Evolutionary conservation across 495 filamentous ascomycete species (phyloP), one percentile per base, ranked within the genome.

Genomic region (Jackrogersella minutella): DNA sequence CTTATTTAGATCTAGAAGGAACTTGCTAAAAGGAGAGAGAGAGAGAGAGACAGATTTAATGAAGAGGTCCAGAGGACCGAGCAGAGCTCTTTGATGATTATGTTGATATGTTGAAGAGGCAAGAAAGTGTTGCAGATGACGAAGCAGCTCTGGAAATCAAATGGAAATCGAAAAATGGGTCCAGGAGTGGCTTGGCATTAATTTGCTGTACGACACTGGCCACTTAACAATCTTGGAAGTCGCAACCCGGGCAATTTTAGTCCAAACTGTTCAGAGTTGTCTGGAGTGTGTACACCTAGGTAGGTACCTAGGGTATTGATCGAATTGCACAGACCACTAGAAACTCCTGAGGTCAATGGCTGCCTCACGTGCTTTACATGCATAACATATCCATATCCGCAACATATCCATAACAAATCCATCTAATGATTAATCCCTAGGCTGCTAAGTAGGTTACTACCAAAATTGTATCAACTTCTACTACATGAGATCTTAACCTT

Each of bases 51-150:
- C 36, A 62, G 26, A 17, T n/a, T n/a, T n/a, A 31, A 10, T 34
- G 36, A 40, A 52, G 33, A 43, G 62, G 67, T 53, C 51, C 63
- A 47, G 41, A 47, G 63, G 63, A 66, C 68, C 62, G 21, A 66
- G 22, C 11, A 63, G 34, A 16, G 47, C 58, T 62, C 33, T 39
- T 57, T 28, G 66, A 56, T 54, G 57, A 66, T 58, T 28, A 53
- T 41, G 30, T 60, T 50, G 31, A 39, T n/a, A n/a, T 30, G 26
- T 30, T 5, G 21, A 46, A 30, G 39, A 66, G 54, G 54, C 17
- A 61, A 69, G 50, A 19, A n/a, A 28, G 22, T 30, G 49, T 64
- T 64, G 56, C 16, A 65, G 69, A 72, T 74, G 72, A 74, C 72
- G 72, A 74, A 69, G 69, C 72, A 55, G 30, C 14, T 55, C 31